Base-by-base conservation (phyloP, 257 asterid species). In the Primulina tabacum region DNA sequence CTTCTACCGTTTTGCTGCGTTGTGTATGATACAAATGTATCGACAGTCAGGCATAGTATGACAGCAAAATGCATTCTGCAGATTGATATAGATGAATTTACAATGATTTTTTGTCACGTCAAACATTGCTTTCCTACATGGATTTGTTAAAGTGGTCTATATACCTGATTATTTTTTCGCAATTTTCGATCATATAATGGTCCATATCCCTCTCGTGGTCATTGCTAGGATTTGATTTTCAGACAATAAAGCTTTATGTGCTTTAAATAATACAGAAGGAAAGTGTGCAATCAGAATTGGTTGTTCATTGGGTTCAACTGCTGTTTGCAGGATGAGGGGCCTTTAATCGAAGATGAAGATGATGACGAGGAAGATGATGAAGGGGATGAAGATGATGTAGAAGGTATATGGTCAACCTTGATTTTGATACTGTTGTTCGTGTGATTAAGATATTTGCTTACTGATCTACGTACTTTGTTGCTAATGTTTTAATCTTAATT, bases 321-420 rank as follows among this genome's bases (percentile, higher is more conserved):
- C 65, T 76, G 11, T 43, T 53, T 71, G 74, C 74, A 82, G 86
- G 61, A 82, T 6, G 86, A 82, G 0, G 80, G 77, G 78, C 86
- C 84, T 53, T 28, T 79, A 71, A 56, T 82, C 52, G 86, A 82
- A 62, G 86, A 82, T 7, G 86, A 79, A 2, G 84, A 82, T 2
- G 86, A 76, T 29, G 84, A 81, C 2, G 86, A 82, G 17, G 86
- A 81, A 2, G 83, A 81, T 14, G 85, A 81, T 0, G 86, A 79
- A 9, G 84, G 62, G 0, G 85, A 77, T 63, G 86, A 79, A 3
- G 83, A 75, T 75, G 85, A 81, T 8, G 76, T 56, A 18, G 86
- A 82, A 79, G 86, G 86, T 82, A 70, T 57, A 34, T 65, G 33
- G 52, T 57, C 66, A 29, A 33, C 63, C 10, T 52, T 14, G 70